Evolutionary conservation across 2,329 filamentous ascomycete genomes (phyloP).

Genomic region (Monosporascus sp.): DNA sequence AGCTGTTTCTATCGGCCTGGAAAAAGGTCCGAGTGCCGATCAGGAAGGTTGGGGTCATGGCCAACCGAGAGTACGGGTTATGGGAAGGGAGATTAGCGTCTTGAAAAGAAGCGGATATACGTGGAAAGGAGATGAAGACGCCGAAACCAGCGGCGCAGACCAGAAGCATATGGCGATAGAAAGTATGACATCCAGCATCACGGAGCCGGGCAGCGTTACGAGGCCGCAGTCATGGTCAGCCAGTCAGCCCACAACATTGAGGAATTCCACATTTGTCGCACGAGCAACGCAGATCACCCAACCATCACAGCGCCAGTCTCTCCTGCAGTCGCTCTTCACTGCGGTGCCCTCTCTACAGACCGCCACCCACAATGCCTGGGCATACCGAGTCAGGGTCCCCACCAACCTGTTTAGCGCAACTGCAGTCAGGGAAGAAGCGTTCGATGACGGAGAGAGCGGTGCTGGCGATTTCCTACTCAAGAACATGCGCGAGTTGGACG

Average conservation of each 20-base stretch:
- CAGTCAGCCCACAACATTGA: conserved; percentile 46
- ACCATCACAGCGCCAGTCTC: conserved; percentile 33
- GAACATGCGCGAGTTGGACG: conserved; percentile 45
- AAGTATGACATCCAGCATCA: conserved; percentile 10
- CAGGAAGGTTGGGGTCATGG: conserved; percentile 70
- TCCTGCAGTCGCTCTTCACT: conserved; percentile 43
- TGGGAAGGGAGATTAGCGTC: conserved; percentile 69
- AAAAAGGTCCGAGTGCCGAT: conserved; percentile 58
- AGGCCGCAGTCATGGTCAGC: conserved; percentile 40
- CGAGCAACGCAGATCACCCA: conserved; percentile 40
- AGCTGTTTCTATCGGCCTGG: conserved; percentile 68
- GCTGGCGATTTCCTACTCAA: conserved; percentile 53
- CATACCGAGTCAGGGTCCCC: conserved; percentile 35
- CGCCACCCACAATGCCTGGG: conserved; percentile 57
- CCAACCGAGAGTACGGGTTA: conserved; percentile 65
- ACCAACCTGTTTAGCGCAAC: conserved; percentile 28
- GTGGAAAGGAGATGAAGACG: conserved; percentile 40
- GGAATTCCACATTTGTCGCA: conserved; percentile 53
- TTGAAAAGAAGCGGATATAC: conserved; percentile 74
- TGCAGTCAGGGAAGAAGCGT: conserved; percentile 43
- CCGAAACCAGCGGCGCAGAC: conserved; percentile 7
- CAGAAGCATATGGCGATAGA: conserved; percentile 8
- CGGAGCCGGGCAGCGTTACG: conserved; percentile 12
- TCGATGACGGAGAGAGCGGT: conserved; percentile 58
- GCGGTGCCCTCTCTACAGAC: conserved; percentile 44